Conservation (phyloP, 345 rosid species). For the Ceriops decandra region DNA sequence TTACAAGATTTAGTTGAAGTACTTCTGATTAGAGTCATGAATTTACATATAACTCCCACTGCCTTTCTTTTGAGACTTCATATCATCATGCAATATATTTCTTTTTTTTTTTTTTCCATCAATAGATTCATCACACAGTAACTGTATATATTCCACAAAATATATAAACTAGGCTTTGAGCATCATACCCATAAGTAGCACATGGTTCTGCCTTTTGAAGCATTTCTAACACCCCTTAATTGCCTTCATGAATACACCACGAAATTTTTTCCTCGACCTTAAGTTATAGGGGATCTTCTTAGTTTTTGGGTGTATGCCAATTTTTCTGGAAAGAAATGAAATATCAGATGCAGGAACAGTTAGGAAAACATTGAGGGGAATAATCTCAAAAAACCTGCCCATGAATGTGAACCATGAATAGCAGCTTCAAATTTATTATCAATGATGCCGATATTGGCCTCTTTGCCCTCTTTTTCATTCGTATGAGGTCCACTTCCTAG, state of each 20-base stretch:
- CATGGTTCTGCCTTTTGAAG: constrained; percentile 88
- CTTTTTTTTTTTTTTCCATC: background rate
- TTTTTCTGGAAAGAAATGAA: constrained; percentile 43
- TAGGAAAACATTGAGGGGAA: background rate
- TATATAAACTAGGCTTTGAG: background rate
- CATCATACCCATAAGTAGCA: constrained; percentile 70
- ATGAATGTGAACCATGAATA: constrained; percentile 71
- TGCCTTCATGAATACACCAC: constrained; percentile 69
- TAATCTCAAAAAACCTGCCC: constrained; percentile 36
- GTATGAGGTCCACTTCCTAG: constrained; percentile 80
- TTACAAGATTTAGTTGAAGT: too few species aligned
- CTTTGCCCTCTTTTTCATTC: constrained; percentile 75
- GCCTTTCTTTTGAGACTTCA: background rate
- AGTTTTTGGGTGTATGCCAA: constrained; percentile 72
- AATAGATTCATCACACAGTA: background rate
- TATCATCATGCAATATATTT: background rate
- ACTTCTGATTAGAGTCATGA: background rate
- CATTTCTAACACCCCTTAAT: constrained; percentile 50
- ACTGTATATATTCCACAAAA: background rate
- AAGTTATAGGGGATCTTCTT: constrained; percentile 56
- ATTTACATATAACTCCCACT: background rate
- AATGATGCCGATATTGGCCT: constrained; percentile 41
- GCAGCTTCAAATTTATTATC: constrained; percentile 41
- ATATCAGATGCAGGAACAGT: constrained; percentile 5
- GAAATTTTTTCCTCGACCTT: constrained; percentile 48